phyloP scores from a whole-genome alignment of 2,329 filamentous ascomycete species.

The Zasmidium angulare region DNA sequence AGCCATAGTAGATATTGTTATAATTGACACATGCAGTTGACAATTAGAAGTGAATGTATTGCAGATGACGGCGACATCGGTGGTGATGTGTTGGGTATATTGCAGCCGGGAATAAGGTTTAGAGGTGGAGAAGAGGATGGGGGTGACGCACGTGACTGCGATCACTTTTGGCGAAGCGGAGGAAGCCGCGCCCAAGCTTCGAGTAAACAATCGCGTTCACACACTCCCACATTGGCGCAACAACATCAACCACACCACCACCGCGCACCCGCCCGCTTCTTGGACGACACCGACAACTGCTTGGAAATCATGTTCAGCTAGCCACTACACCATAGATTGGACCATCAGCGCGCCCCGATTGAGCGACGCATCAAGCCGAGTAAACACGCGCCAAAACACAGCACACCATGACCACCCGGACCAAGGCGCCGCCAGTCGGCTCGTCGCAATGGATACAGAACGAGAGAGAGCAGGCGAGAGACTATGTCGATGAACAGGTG shows the following conservation, averaged over 20 bases:
- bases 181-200: background rate
- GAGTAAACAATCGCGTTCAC: background rate
- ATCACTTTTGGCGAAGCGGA: background rate
- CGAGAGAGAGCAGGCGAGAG: slow-evolving; percentile 75
- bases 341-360: slow-evolving; percentile 5
- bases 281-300: slow-evolving; percentile 13
- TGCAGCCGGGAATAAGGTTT: background rate
- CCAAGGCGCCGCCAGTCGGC: slow-evolving; percentile 31
- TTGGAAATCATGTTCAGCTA: slow-evolving; percentile 23
- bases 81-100: background rate
- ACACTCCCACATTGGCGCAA: background rate
- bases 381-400: slow-evolving; percentile 15
- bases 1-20: slow-evolving; percentile 15
- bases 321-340: slow-evolving; percentile 9
- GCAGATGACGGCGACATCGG: background rate
- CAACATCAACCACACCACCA: slow-evolving; percentile 10
- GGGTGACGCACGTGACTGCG: background rate
- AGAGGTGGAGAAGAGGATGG: background rate
- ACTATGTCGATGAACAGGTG: slow-evolving; percentile 76
- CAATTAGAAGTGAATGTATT: background rate
- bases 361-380: background rate
- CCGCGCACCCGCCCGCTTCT: background rate
- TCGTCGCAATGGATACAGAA: slow-evolving; percentile 71
- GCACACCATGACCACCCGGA: slow-evolving; percentile 26
- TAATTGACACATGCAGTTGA: background rate